Evolutionary conservation across 495 filamentous ascomycete species (phyloP).

Genomic region (Margaritispora aquatica): DNA sequence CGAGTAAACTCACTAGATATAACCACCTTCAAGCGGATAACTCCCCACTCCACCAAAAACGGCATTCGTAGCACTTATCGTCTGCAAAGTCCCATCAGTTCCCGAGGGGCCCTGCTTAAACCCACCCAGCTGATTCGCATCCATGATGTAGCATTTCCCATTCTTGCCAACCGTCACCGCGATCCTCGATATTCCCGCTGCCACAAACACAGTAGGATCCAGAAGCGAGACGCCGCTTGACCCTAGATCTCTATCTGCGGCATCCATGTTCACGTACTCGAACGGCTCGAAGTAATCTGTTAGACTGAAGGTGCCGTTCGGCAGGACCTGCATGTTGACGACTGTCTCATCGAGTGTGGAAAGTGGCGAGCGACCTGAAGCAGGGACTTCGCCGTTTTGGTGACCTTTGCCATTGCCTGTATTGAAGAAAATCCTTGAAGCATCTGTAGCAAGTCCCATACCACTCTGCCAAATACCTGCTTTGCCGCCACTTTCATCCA

Average conservation of each 20-base stretch:
- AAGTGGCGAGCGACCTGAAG: constrained; percentile 28
- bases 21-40: constrained; percentile 43
- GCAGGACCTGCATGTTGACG: constrained; percentile 27
- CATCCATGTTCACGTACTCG: constrained; percentile 36
- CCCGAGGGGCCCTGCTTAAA: constrained; percentile 36
- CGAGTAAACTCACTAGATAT: constrained; percentile 41
- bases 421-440: constrained; percentile 31
- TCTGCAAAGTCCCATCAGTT: constrained; percentile 38
- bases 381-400: constrained; percentile 30
- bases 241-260: constrained; percentile 34
- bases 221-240: constrained; percentile 33
- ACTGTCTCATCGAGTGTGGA: constrained; percentile 35
- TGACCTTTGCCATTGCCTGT: constrained; percentile 38
- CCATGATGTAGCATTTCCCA: constrained; percentile 41
- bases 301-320: constrained; percentile 27
- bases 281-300: constrained; percentile 39
- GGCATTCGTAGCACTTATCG: constrained; percentile 29
- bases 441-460: constrained; percentile 35
- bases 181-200: constrained; percentile 31
- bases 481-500: constrained; percentile 26
- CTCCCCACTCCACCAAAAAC: constrained; percentile 41
- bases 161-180: constrained; percentile 38
- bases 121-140: constrained; percentile 41
- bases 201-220: constrained; percentile 33
- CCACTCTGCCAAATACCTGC: constrained; percentile 41